Conservation (phyloP, 441 rosid genomes). For the Pelargonium fulgidum region DNA sequence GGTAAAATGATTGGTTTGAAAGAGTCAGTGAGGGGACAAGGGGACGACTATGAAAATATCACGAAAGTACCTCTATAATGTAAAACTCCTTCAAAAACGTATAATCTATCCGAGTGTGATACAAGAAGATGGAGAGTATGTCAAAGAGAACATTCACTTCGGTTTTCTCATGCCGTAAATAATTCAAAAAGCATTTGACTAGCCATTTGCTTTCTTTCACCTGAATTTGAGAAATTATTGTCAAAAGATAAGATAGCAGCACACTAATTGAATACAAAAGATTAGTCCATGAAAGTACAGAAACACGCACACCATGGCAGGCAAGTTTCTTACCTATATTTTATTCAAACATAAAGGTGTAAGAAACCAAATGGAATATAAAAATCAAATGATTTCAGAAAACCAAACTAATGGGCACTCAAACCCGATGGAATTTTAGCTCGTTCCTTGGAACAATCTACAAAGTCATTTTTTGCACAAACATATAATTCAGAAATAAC, state of each 20-base stretch:
- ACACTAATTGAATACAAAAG: slow-evolving; percentile 2
- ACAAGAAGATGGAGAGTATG: slow-evolving; percentile 82
- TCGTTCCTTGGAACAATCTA: too few relatives aligned
- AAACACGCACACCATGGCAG: slow-evolving; percentile 3
- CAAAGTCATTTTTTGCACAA: too few relatives aligned
- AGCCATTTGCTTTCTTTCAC: slow-evolving; percentile 99
- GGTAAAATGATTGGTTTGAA: slow-evolving; percentile 1
- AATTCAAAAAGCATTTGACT: slow-evolving; percentile 92
- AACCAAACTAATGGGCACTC: not conserved
- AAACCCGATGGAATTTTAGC: too few relatives aligned
- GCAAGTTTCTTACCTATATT: slow-evolving; percentile 4
- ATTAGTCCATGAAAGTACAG: not conserved
- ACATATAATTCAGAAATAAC: too few relatives aligned
- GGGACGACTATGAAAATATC: not conserved
- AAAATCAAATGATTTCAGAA: slow-evolving; percentile 2
- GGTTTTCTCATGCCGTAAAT: slow-evolving; percentile 68
- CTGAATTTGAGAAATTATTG: slow-evolving; percentile 41
- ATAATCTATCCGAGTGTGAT: slow-evolving; percentile 87
- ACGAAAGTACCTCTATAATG: slow-evolving; percentile 72
- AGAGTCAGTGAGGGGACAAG: not conserved
- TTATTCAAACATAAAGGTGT: not conserved
- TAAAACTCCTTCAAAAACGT: slow-evolving; percentile 94
- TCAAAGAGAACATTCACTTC: slow-evolving; percentile 89
- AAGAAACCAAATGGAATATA: not conserved
- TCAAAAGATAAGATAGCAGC: slow-evolving; percentile 15